Conservation (phyloP, 805 yeast species). For the Candida sakaeoensis region DNA sequence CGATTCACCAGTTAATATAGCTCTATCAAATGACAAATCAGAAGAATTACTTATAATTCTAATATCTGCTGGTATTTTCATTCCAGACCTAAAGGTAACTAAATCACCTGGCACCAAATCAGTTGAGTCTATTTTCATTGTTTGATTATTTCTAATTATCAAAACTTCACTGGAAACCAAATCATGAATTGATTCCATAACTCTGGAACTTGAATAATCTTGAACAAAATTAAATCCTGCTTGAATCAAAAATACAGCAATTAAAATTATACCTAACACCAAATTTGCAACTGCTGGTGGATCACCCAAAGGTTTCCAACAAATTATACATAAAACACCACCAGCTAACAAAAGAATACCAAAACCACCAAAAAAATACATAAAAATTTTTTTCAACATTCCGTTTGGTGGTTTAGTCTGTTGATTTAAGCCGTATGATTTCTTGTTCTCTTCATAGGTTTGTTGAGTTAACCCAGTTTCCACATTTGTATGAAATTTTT, state of each 20-base stretch:
- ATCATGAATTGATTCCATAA: conserved; percentile 44
- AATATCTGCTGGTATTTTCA: conserved; percentile 42
- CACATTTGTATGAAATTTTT: conserved; percentile 12
- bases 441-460: conserved; percentile 13
- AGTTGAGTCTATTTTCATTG: conserved; percentile 24
- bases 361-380: conserved; percentile 48
- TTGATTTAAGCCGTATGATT: conserved; percentile 30
- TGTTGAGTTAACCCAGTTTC: conserved; percentile 16
- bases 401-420: conserved; percentile 34
- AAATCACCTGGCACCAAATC: conserved; percentile 45
- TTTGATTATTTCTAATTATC: conserved; percentile 34
- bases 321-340: conserved; percentile 39
- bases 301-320: conserved; percentile 47
- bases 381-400: conserved; percentile 27
- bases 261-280: conserved; percentile 38
- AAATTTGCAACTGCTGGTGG: conserved; percentile 44
- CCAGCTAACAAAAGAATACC: conserved; percentile 40
- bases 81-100: conserved; percentile 32
- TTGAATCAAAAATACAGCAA: conserved; percentile 39
- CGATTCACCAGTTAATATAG: conserved; percentile 49
- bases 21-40: conserved; percentile 42
- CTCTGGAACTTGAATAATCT: conserved; percentile 45
- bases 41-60: conserved; percentile 34
- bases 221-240: conserved; percentile 45
- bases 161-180: conserved; percentile 39